phyloP scores from a whole-genome alignment of 768 basidiomycete genomes.

The Naganishia onofrii region DNA sequence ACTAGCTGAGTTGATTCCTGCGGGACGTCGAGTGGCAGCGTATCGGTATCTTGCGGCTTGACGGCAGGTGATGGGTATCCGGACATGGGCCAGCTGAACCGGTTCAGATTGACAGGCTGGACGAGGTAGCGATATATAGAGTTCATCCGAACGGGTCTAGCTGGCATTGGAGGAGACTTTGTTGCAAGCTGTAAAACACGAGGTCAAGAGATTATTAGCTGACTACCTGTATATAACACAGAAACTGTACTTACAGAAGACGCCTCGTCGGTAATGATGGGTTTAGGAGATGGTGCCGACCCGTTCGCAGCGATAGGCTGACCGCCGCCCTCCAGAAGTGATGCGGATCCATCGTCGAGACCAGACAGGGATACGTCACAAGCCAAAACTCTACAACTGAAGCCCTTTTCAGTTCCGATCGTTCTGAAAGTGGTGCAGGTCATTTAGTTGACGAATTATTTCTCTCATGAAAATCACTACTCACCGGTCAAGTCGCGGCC shows the following conservation, averaged over 20 bases:
- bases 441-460: too few species aligned
- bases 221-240: not conserved
- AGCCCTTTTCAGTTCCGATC: not conserved
- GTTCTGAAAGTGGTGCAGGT: not conserved
- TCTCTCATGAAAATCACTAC: not conserved
- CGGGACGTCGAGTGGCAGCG: not conserved
- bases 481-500: conserved; percentile 12
- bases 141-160: conserved; percentile 26
- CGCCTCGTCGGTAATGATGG: not conserved
- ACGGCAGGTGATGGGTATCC: conserved; percentile 8
- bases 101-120: conserved; percentile 22
- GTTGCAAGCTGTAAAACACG: not conserved
- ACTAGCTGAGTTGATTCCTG: not conserved
- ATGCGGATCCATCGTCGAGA: not conserved
- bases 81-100: conserved; percentile 23
- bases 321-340: not conserved
- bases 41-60: not conserved
- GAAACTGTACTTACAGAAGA: not conserved
- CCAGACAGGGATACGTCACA: conserved; percentile 1
- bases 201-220: not conserved
- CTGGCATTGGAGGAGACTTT: not conserved
- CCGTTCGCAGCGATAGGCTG: not conserved
- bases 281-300: not conserved
- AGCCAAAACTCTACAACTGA: not conserved
- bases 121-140: conserved; percentile 26